These are phyloP conservation scores for Jamesozyma piceae DNA, from an alignment of 805 yeast species.

Conservation along the genomic window DNA sequence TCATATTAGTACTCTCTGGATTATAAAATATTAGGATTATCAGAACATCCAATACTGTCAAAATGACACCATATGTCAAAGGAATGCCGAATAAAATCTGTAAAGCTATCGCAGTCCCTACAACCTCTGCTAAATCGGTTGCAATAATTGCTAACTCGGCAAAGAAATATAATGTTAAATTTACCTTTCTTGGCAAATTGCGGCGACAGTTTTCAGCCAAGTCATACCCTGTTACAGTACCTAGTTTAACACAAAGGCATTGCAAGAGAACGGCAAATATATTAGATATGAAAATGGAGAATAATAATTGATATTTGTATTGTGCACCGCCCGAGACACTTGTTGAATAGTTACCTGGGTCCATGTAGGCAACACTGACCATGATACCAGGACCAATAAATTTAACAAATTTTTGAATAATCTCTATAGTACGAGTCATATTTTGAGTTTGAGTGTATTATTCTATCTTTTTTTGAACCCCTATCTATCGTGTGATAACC, in stretches of 20 bases:
- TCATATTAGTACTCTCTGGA: constrained; percentile 65
- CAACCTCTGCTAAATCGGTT: constrained; percentile 89
- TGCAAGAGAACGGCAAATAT: constrained; percentile 81
- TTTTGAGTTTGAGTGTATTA: neutral
- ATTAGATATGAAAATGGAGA: constrained; percentile 74
- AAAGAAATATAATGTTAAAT: constrained; percentile 50
- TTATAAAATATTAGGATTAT: constrained; percentile 69
- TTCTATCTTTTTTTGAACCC: neutral
- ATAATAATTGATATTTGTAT: constrained; percentile 66
- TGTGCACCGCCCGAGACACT: constrained; percentile 89
- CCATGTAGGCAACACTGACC: constrained; percentile 96
- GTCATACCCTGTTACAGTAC: constrained; percentile 89
- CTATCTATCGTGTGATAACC: too few species aligned
- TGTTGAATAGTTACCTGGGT: constrained; percentile 94
- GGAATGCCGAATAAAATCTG: constrained; percentile 72
- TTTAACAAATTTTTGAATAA: constrained; percentile 39
- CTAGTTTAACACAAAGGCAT: constrained; percentile 77
- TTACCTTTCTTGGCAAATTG: constrained; percentile 55
- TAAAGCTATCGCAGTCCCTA: constrained; percentile 83
- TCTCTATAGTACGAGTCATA: neutral
- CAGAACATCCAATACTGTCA: constrained; percentile 77
- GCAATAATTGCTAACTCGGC: constrained; percentile 87
- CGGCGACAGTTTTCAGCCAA: constrained; percentile 79
- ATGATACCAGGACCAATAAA: constrained; percentile 90
- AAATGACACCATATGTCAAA: constrained; percentile 58